phyloP scores from a whole-genome alignment of 2,329 filamentous ascomycete genomes.

The Botryotinia narcissicola region DNA sequence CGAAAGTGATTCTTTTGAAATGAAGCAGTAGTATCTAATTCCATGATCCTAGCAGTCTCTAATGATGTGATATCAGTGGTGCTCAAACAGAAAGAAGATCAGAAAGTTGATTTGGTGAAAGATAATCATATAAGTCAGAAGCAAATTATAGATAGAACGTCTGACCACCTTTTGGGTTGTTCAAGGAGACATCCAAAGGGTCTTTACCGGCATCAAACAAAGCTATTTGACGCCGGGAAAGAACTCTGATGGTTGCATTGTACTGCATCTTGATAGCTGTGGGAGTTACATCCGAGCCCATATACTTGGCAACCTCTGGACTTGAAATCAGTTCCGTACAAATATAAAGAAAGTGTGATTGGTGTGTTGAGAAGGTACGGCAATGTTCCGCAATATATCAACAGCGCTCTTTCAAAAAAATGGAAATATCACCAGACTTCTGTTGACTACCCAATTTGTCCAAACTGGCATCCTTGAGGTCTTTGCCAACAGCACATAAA shows the following conservation, averaged over 20 bases:
- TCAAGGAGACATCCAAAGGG: slow-evolving; percentile 37
- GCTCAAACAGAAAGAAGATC: background rate
- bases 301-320: slow-evolving; percentile 26
- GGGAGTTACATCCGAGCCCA: slow-evolving; percentile 31
- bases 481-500: slow-evolving; percentile 45
- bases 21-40: slow-evolving; percentile 29
- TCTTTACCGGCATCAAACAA: slow-evolving; percentile 45
- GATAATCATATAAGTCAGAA: background rate
- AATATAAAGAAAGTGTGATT: background rate
- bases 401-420: background rate
- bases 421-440: background rate
- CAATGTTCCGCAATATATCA: background rate
- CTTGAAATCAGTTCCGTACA: background rate
- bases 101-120: background rate
- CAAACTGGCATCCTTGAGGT: slow-evolving; percentile 39
- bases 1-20: slow-evolving; percentile 29
- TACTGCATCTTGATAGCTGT: slow-evolving; percentile 29
- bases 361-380: background rate
- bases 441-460: background rate
- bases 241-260: slow-evolving; percentile 45
- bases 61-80: background rate
- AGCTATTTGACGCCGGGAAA: slow-evolving; percentile 49
- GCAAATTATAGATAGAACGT: slow-evolving; percentile 1
- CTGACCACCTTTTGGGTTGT: background rate
- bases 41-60: slow-evolving; percentile 30